A percentile compares a stretch with the other conserved stretches of the same genome.
These are phyloP conservation scores for Helotiales sp. DNA, from an alignment of 2,329 filamentous ascomycete genomes.

Conservation along the genomic window DNA sequence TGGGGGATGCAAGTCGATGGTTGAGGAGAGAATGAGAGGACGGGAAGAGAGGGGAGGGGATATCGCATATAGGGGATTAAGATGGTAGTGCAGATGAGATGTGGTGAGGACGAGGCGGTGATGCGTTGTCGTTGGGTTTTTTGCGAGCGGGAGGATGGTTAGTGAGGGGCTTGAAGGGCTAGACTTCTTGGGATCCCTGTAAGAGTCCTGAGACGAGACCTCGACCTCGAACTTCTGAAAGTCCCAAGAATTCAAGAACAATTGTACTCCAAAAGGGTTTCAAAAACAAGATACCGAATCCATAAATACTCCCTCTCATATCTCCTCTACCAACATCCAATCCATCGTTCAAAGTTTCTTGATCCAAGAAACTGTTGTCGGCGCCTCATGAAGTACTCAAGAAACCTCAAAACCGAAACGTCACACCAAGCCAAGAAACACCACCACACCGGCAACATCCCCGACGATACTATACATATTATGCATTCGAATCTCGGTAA, in stretches of 20 bases:
- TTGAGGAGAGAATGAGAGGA: neutral
- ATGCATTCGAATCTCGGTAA: slow-evolving; percentile 3
- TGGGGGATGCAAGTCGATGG: too few relatives aligned
- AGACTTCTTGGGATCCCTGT: neutral
- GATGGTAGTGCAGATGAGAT: neutral
- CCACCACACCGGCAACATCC: too few relatives aligned
- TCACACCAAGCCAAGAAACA: slow-evolving; percentile 1
- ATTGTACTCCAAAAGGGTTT: too few relatives aligned
- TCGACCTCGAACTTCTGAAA: neutral
- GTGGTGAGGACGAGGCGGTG: neutral
- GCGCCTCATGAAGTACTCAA: neutral
- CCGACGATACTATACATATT: neutral
- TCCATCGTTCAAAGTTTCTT: too few relatives aligned
- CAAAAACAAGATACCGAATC: too few relatives aligned
- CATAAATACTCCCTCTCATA: too few relatives aligned
- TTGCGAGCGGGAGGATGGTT: neutral
- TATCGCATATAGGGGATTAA: neutral
- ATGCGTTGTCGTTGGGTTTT: neutral
- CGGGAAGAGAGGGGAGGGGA: neutral
- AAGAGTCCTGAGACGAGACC: neutral
- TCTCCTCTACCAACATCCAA: too few relatives aligned
- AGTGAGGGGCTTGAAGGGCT: neutral
- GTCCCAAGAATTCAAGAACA: too few relatives aligned
- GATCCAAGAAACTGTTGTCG: neutral
- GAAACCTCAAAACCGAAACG: neutral